Percentiles rank a stretch among this genome's conserved stretches.
Conservation (phyloP, 2,329 filamentous ascomycete genomes). For the Penicillium griseofulvum region DNA sequence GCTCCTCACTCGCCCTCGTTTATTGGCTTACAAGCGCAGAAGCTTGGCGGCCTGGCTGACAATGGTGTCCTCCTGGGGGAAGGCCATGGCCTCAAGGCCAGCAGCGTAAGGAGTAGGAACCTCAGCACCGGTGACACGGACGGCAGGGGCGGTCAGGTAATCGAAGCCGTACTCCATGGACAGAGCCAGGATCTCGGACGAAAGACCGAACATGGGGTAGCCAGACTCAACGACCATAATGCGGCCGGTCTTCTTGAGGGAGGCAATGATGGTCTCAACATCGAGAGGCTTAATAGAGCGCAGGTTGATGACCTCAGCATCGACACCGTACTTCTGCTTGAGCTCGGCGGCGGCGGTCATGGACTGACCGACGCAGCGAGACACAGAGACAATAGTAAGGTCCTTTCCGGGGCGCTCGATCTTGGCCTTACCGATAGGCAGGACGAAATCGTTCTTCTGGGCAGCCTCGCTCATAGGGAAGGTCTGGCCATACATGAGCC, state of each 20-base stretch:
- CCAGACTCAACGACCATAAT: slow-evolving; percentile 91
- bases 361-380: slow-evolving; percentile 91
- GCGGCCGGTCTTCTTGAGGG: slow-evolving; percentile 96
- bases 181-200: slow-evolving; percentile 86
- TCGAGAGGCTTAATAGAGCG: slow-evolving; percentile 96
- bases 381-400: slow-evolving; percentile 90
- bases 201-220: slow-evolving; percentile 92
- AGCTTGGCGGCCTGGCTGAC: slow-evolving; percentile 86
- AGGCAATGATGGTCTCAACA: slow-evolving; percentile 90
- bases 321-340: slow-evolving; percentile 94
- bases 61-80: slow-evolving; percentile 87
- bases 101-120: slow-evolving; percentile 94
- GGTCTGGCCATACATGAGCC: slow-evolving; percentile 79
- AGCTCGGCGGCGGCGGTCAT: slow-evolving; percentile 84
- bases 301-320: slow-evolving; percentile 96
- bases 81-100: slow-evolving; percentile 90
- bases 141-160: slow-evolving; percentile 90
- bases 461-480: slow-evolving; percentile 98
- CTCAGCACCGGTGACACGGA: slow-evolving; percentile 89
- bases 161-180: slow-evolving; percentile 98
- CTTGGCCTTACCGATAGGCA: slow-evolving; percentile 98
- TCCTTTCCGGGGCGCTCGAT: slow-evolving; percentile 96
- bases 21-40: slow-evolving; percentile 64
- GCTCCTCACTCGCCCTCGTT: slow-evolving; percentile 18
- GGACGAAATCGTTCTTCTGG: slow-evolving; percentile 92